Conservation (phyloP, 2,329 filamentous ascomycete genomes). For the Trichoderma gracile region DNA sequence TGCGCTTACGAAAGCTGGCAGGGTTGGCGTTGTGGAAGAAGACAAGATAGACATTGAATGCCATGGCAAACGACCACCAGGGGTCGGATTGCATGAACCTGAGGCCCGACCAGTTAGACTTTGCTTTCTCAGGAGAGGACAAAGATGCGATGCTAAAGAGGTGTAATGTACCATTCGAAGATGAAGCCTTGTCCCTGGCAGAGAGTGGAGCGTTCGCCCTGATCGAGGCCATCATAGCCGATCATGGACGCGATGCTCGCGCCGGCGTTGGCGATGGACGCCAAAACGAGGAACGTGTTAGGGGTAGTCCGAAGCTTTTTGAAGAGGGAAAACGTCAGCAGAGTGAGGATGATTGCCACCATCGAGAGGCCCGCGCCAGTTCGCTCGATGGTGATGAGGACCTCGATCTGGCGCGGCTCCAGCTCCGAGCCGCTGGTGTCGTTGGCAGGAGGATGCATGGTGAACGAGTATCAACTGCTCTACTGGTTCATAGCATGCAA, state of each 20-base stretch:
- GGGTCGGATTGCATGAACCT: constrained; percentile 78
- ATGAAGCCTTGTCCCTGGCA: constrained; percentile 63
- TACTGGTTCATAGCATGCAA: not conserved
- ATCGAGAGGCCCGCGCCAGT: constrained; percentile 56
- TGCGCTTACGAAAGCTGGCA: constrained; percentile 66
- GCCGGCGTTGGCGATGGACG: constrained; percentile 48
- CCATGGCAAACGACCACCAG: constrained; percentile 79
- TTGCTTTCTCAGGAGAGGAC: rapidly evolving
- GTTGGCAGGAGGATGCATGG: constrained; percentile 16
- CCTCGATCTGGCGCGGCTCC: constrained; percentile 42
- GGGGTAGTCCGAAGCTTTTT: constrained; percentile 57
- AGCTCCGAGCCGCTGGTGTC: constrained; percentile 33
- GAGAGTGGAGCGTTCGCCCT: constrained; percentile 55
- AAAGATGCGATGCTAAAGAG: not conserved
- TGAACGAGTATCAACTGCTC: not conserved
- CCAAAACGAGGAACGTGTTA: constrained; percentile 50
- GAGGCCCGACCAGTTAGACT: not conserved
- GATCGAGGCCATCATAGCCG: constrained; percentile 62
- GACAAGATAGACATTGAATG: constrained; percentile 74
- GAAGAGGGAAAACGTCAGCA: constrained; percentile 51
- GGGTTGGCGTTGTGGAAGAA: constrained; percentile 59
- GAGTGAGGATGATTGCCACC: constrained; percentile 51
- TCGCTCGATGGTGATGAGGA: constrained; percentile 54
- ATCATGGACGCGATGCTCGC: constrained; percentile 68
- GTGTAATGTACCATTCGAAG: constrained; percentile 62